Evolutionary conservation across 116 monocot species (phyloP), one percentile per base, ranked within the genome.

Genomic region (Phalaenopsis hybrid): DNA sequence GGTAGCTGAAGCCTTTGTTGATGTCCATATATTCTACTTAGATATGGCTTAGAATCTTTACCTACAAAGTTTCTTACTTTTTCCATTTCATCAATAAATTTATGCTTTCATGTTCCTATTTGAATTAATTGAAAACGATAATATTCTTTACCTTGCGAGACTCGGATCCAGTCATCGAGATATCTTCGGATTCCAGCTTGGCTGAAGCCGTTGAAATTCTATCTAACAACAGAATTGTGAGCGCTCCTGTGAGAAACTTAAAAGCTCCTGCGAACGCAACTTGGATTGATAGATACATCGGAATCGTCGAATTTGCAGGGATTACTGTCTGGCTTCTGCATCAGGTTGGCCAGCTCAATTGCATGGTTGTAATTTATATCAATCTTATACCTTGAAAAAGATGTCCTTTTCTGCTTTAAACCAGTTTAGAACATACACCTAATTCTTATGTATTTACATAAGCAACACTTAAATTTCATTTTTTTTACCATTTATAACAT

Each of bases 231-330:
- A 91, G 89, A 82, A 87, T 94, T 58, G 61, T 91, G 55, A 94
- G 94, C 57, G 92, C 92, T n/a, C 96, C 94, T 52, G 94, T 94
- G 50, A 46, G 88, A 44, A 84, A 96, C 77, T 90, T 94, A 52
- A 87, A 92, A 21, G 92, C 96, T 61, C 81, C 91, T 13, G 85
- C 90, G 72, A 88, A 96, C 85, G 89, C 96, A 51, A 92, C 89
- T 80, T 96, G 96, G 96, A 94, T 96, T 23, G 96, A 96, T 77
- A 87, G 84, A 85, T 96, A 96, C 77, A 87, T 96, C 63, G 96
- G 96, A 43, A 88, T 96, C 16, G 92, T 96, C 6, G 96, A 96
- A 81, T 94, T 96, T 80, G 91, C 92, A 33, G 94, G 96, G 82
- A 92, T 96, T 81, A 88, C 90, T 76, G 92, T 92, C 9, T 96